Base-by-base conservation (phyloP, 2,329 filamentous ascomycete genomes). In the Diaporthe caulivora region DNA sequence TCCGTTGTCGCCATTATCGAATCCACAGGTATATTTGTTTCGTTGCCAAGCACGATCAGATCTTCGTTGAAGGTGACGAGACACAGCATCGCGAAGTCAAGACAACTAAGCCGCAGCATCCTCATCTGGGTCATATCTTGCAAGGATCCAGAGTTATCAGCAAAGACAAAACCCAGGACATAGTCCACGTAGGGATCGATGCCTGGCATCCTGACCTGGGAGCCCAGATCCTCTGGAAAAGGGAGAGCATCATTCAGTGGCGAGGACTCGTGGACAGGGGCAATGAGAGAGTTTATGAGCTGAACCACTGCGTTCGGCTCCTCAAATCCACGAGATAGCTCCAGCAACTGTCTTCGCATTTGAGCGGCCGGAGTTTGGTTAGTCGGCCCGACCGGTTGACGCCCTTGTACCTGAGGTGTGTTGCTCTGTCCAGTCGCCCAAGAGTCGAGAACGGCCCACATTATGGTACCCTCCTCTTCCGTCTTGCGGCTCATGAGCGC, bases 131-230 rank as follows among this genome's bases (percentile, higher is more conserved):
- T 84, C 64, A 90, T 84, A 75, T 94, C 93, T 71, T 87, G 84
- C 9, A 93, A 83, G 71, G 95, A 92, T 47, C 88, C 88, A 15
- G 90, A 86, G 75, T 91, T 93, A 65, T 90, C 87, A 21, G 90
- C 90, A 78, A 97, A 93, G 21, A 97, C 90, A 72, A 92, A 89
- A 21, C 94, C 95, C 76, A 98, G 84, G 26, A 95, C 92, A 80
- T 97, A 98, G 82, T 99, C 97, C 72, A 98, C 88, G 78, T 98
- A 99, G 1, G 94, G 91, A 74, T 98, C 95, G 75, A 99, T 95
- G 2, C 97, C 97, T 18, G 95, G 91, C 78, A 86, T 86, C 70
- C 97, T 92, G 78, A 92, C 93, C 15, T 91, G 89, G 21, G 92
- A 91, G 6, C 96, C 95, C 11, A 99, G 87, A 53, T 90, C 92